These are phyloP conservation scores for Dothiorella sarmentorum DNA, from an alignment of 2,329 filamentous ascomycete genomes.

Conservation along the genomic window DNA sequence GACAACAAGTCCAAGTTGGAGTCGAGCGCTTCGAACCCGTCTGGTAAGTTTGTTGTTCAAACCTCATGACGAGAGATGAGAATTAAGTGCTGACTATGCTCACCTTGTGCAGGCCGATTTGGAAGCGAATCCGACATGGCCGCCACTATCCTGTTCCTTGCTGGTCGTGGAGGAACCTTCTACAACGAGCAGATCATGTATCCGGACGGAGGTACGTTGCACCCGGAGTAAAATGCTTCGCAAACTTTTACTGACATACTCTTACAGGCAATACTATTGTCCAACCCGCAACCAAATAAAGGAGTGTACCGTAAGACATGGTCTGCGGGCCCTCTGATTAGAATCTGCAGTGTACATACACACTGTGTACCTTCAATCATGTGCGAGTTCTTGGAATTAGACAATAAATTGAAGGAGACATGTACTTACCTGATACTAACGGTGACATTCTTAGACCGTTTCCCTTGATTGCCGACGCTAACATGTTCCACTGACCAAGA, in stretches of 20 bases:
- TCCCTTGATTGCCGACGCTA: too few species aligned
- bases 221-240: not conserved
- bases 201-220: slow-evolving; percentile 42
- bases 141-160: slow-evolving; percentile 50
- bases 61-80: too few species aligned
- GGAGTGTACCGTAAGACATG: not conserved
- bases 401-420: too few species aligned
- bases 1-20: slow-evolving; percentile 48
- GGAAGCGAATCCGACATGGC: slow-evolving; percentile 52
- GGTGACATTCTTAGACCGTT: too few species aligned
- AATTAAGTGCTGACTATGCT: too few species aligned
- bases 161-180: slow-evolving; percentile 50
- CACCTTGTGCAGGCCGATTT: slow-evolving; percentile 24
- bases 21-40: slow-evolving; percentile 42
- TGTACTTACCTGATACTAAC: too few species aligned
- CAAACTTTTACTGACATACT: not conserved
- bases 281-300: slow-evolving; percentile 28
- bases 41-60: not conserved
- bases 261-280: slow-evolving; percentile 28
- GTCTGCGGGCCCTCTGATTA: too few species aligned
- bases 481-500: too few species aligned
- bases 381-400: too few species aligned
- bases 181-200: slow-evolving; percentile 54
- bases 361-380: too few species aligned
- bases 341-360: too few species aligned